A percentile compares a stretch with the other conserved stretches of the same genome.
Conservation (phyloP, 2,329 filamentous ascomycete species). For the Chaetomium strumarium region DNA sequence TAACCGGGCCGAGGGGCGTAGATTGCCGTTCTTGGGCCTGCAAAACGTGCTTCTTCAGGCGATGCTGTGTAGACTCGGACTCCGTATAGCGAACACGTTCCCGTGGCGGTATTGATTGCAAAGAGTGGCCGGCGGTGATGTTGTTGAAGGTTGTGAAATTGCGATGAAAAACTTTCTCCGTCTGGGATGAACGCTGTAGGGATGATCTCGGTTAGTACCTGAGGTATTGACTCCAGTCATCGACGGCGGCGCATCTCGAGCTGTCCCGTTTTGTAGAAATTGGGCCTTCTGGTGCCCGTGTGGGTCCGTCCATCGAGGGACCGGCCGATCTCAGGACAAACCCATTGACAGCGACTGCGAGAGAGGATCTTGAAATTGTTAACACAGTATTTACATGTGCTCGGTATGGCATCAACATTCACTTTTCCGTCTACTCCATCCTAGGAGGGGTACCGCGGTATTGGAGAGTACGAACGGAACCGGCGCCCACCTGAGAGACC, state of each 20-base stretch:
- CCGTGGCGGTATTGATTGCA: not conserved
- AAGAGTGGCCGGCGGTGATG: not conserved
- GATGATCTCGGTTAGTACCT: not conserved
- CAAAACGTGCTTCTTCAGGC: not conserved
- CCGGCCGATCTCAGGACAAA: no score
- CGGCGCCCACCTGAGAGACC: no score
- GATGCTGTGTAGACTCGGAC: not conserved
- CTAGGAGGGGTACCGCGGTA: no score
- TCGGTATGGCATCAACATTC: no score
- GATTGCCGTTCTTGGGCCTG: conserved; percentile 21
- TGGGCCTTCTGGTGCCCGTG: no score
- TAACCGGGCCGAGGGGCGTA: conserved; percentile 21
- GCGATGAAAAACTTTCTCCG: not conserved
- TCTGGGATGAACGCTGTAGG: not conserved
- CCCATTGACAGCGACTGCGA: no score
- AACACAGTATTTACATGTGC: no score
- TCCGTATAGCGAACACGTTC: not conserved
- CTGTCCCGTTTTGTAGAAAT: not conserved
- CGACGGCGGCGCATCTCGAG: no score
- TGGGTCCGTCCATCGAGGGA: no score
- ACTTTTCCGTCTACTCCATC: no score
- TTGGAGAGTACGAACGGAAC: no score
- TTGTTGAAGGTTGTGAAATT: not conserved
- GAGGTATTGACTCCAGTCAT: not conserved
- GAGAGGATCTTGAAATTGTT: no score